Conservation (phyloP, 805 yeast species). For the Pichia phayaonensis region DNA sequence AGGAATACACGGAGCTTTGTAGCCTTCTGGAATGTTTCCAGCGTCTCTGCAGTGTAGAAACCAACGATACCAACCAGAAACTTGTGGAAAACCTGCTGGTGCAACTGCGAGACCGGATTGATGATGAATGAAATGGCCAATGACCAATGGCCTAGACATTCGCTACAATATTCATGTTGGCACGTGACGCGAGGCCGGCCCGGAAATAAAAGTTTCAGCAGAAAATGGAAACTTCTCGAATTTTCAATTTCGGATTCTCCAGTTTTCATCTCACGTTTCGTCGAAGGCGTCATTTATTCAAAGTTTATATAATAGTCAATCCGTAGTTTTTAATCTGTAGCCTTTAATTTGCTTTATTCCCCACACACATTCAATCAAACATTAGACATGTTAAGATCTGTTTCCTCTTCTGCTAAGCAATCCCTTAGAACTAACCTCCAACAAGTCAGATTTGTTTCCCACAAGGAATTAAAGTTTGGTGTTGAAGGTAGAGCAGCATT, state of each 20-base stretch:
- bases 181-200: not conserved
- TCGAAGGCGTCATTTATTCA: not conserved
- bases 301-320: no score
- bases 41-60: constrained; percentile 43
- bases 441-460: constrained; percentile 42
- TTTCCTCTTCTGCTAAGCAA: constrained; percentile 32
- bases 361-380: not conserved
- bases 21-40: constrained; percentile 52
- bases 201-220: not conserved
- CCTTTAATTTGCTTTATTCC: not conserved
- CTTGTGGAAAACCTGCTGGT: constrained; percentile 46
- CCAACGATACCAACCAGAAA: constrained; percentile 48
- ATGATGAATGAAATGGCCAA: not conserved
- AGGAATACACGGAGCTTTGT: not conserved
- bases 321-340: not conserved
- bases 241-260: not conserved
- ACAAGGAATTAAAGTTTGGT: constrained; percentile 94
- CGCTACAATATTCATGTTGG: not conserved
- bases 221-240: constrained; percentile 1
- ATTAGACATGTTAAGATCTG: constrained; percentile 2
- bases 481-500: constrained; percentile 96
- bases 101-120: constrained; percentile 2
- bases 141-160: no score
- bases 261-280: not conserved
- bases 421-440: constrained; percentile 29